A percentile compares a stretch with the other conserved stretches of the same genome.
phyloP scores from a whole-genome alignment of 345 rosid genomes.

The Populus tremula region DNA sequence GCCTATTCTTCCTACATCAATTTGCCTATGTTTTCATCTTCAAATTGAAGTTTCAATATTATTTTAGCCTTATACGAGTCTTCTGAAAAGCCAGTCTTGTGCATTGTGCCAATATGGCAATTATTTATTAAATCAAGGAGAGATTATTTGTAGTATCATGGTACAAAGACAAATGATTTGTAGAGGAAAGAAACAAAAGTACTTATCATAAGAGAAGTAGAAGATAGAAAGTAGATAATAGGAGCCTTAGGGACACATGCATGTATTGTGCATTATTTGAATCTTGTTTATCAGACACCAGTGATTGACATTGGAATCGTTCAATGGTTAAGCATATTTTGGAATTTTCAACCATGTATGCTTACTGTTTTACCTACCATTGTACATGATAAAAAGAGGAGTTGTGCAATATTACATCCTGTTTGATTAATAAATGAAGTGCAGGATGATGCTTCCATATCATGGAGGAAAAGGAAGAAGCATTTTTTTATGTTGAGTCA shows the following conservation, averaged over 20 bases:
- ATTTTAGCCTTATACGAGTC: background rate
- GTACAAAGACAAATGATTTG: background rate
- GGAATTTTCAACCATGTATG: background rate
- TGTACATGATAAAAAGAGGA: background rate
- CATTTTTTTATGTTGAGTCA: conserved; percentile 94
- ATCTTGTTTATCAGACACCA: background rate
- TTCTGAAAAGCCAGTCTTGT: background rate
- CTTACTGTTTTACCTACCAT: background rate
- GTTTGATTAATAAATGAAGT: conserved; percentile 43
- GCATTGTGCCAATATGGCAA: background rate
- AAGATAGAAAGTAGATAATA: background rate
- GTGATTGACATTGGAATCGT: background rate
- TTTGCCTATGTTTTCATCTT: background rate
- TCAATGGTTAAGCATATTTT: background rate
- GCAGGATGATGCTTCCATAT: conserved; percentile 95
- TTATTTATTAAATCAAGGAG: background rate
- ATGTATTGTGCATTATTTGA: background rate
- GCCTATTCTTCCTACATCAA: background rate
- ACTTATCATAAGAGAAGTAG: background rate
- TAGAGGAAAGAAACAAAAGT: background rate
- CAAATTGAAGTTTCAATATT: background rate
- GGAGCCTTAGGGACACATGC: background rate
- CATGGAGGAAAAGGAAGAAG: conserved; percentile 99
- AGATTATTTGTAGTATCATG: background rate
- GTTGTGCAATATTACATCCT: conserved; percentile 1